These are phyloP conservation scores for Candida chauliodis DNA, from an alignment of 805 yeast species.

Conservation along the genomic window DNA sequence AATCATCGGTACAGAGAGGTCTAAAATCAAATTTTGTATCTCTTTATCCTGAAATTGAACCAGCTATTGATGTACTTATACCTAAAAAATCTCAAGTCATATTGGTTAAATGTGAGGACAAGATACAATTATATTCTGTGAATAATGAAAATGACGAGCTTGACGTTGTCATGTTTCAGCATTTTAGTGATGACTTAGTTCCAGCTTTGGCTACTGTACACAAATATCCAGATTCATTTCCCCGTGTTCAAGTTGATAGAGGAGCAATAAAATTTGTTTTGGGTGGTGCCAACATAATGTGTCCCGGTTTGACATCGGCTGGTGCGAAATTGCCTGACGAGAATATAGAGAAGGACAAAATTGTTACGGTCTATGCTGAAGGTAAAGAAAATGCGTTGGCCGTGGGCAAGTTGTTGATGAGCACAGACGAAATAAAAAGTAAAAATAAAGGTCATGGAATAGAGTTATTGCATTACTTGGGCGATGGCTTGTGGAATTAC, in stretches of 20 bases:
- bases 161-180: slow-evolving; percentile 75
- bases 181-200: slow-evolving; percentile 65
- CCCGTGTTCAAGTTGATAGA: slow-evolving; percentile 84
- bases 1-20: slow-evolving; percentile 92
- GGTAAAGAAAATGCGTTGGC: slow-evolving; percentile 91
- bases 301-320: slow-evolving; percentile 86
- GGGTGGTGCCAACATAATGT: slow-evolving; percentile 97
- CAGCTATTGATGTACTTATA: slow-evolving; percentile 71
- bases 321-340: slow-evolving; percentile 83
- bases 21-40: slow-evolving; percentile 68
- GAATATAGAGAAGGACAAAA: slow-evolving; percentile 59
- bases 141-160: slow-evolving; percentile 37
- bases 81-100: slow-evolving; percentile 87
- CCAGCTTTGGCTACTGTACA: slow-evolving; percentile 77
- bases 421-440: slow-evolving; percentile 80
- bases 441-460: slow-evolving; percentile 87
- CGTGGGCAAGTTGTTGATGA: slow-evolving; percentile 82
- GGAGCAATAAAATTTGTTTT: slow-evolving; percentile 94
- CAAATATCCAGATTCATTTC: slow-evolving; percentile 79
- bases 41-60: slow-evolving; percentile 73
- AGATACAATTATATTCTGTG: slow-evolving; percentile 70
- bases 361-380: slow-evolving; percentile 84
- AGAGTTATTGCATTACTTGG: slow-evolving; percentile 76
- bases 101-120: slow-evolving; percentile 84
- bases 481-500: slow-evolving; percentile 84